These are phyloP conservation scores for Myriosclerotinia duriaeana DNA, from an alignment of 2,329 filamentous ascomycete genomes.

Conservation along the genomic window DNA sequence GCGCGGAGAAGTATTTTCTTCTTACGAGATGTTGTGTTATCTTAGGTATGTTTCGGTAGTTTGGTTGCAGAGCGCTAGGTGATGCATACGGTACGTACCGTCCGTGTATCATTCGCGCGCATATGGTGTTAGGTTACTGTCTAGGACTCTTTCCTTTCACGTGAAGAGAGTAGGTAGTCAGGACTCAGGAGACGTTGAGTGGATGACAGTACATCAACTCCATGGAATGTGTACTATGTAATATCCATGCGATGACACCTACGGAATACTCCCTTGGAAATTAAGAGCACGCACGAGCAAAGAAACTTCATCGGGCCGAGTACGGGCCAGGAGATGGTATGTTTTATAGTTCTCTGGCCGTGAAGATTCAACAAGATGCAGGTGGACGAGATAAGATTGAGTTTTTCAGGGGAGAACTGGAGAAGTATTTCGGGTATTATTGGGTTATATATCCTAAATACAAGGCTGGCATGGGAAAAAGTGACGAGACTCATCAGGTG, in stretches of 20 bases:
- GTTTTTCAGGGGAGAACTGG: slow-evolving; percentile 17
- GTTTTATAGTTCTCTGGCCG: background rate
- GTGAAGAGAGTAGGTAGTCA: background rate
- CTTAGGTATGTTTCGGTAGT: background rate
- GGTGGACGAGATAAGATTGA: slow-evolving; percentile 10
- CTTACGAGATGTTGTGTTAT: background rate
- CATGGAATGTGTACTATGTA: background rate
- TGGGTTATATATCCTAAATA: slow-evolving; percentile 16
- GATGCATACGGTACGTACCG: background rate
- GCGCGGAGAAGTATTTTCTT: slow-evolving; percentile 1
- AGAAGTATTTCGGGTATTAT: slow-evolving; percentile 15
- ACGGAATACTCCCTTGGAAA: background rate
- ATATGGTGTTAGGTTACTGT: slow-evolving; percentile 3
- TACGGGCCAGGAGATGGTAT: slow-evolving; percentile 2
- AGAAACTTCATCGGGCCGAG: slow-evolving; percentile 6
- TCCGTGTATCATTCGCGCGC: background rate
- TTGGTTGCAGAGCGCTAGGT: background rate
- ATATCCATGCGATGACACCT: background rate
- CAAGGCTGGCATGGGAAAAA: background rate
- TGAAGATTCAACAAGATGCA: slow-evolving; percentile 2
- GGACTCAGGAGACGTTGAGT: background rate
- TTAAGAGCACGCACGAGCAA: background rate
- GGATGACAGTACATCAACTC: background rate
- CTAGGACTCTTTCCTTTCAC: background rate
- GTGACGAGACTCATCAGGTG: slow-evolving; percentile 5